These are phyloP conservation scores for Ogataea paraovalis DNA, from an alignment of 805 yeast species.

Conservation along the genomic window DNA sequence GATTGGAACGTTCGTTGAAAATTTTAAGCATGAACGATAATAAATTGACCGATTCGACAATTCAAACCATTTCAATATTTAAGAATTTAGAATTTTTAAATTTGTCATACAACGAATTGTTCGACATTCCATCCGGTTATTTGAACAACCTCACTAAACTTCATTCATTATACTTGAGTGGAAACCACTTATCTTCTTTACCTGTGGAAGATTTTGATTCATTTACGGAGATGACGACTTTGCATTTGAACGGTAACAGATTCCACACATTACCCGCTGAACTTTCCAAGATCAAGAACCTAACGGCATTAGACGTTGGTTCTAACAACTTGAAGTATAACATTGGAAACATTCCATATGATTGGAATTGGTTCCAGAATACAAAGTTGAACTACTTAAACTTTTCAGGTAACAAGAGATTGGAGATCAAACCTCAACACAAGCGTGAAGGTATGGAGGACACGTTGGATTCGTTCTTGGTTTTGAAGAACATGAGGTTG, in stretches of 20 bases:
- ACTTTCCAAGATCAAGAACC: slow-evolving; percentile 57
- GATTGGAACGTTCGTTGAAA: slow-evolving; percentile 35
- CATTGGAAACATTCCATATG: slow-evolving; percentile 90
- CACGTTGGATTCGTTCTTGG: slow-evolving; percentile 63
- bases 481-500: slow-evolving; percentile 61
- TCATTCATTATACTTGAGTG: slow-evolving; percentile 70
- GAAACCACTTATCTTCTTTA: slow-evolving; percentile 71
- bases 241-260: slow-evolving; percentile 79
- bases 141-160: slow-evolving; percentile 52
- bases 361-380: slow-evolving; percentile 97
- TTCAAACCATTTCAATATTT: slow-evolving; percentile 61
- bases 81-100: slow-evolving; percentile 60
- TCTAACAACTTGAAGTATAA: slow-evolving; percentile 88
- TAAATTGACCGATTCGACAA: slow-evolving; percentile 70
- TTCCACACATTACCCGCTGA: slow-evolving; percentile 88
- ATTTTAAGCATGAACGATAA: slow-evolving; percentile 76
- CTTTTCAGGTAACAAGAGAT: slow-evolving; percentile 86
- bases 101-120: slow-evolving; percentile 76
- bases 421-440: slow-evolving; percentile 75
- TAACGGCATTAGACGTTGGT: slow-evolving; percentile 82
- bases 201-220: slow-evolving; percentile 83
- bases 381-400: slow-evolving; percentile 71
- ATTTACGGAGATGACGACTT: slow-evolving; percentile 51
- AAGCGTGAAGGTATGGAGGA: slow-evolving; percentile 52
- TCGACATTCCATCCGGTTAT: slow-evolving; percentile 79